Evolutionary conservation across 208 protist genomes (phyloP).

Genomic region (Trypanosoma platydactyli): DNA sequence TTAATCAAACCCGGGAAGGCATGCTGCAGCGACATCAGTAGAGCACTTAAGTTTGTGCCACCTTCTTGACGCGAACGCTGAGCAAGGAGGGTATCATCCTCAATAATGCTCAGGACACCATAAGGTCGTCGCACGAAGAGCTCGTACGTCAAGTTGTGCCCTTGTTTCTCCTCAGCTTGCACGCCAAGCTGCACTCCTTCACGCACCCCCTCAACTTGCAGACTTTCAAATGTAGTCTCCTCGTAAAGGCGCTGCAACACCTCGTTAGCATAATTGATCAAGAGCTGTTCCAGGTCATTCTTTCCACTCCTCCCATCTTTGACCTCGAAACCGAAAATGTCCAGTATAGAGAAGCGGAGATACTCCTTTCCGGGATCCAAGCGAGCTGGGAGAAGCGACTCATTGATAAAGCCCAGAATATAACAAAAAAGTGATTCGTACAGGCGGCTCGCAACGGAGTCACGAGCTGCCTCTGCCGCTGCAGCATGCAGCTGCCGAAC

Average conservation of each 20-base stretch:
- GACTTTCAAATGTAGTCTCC: constrained; percentile 14
- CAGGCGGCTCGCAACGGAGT: constrained; percentile 17
- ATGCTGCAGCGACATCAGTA: constrained; percentile 9
- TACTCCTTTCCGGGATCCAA: not conserved
- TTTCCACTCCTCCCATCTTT: constrained; percentile 16
- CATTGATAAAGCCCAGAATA: constrained; percentile 14
- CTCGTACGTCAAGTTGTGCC: constrained; percentile 3
- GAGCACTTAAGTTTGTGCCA: constrained; percentile 14
- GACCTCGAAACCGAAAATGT: constrained; percentile 32
- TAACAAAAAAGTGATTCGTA: constrained; percentile 30
- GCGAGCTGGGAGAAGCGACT: not conserved
- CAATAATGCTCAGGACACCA: constrained; percentile 24
- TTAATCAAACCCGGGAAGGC: constrained; percentile 15
- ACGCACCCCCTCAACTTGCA: constrained; percentile 14
- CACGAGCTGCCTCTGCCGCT: constrained; percentile 18
- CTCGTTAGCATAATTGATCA: constrained; percentile 33
- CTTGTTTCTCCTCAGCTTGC: not conserved
- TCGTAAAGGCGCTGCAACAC: constrained; percentile 27
- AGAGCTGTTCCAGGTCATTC: constrained; percentile 29
- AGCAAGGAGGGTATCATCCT: constrained; percentile 23
- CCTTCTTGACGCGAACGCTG: constrained; percentile 23
- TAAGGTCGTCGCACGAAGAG: constrained; percentile 16
- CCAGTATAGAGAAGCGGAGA: constrained; percentile 15
- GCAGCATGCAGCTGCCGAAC: constrained; percentile 21
- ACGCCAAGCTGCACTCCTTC: constrained; percentile 23